Base-by-base conservation (phyloP, 2,329 filamentous ascomycete species). In the Penicillium polonicum region DNA sequence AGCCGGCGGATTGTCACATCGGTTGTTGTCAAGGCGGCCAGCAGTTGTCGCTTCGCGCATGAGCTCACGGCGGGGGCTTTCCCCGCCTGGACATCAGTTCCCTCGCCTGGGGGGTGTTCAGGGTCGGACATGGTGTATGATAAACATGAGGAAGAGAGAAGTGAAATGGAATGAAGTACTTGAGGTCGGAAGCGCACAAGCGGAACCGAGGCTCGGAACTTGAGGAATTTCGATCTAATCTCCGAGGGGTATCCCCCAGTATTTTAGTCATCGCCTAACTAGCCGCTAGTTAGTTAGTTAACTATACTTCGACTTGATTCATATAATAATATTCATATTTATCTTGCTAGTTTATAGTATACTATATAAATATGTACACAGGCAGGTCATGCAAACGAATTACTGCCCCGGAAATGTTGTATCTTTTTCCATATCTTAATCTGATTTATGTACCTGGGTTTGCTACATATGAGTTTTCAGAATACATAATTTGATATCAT, bases 1-100 rank as follows among this genome's bases (percentile, higher is more conserved):
- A 74, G 53, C 6, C 72, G 70, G 23, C 63, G 67, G 49, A 73
- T 66, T 19, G 66, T 65, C 38, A 59, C 59, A 57, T 74, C 71
- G n/a, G 66, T 67, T 33, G 68, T 60, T 29, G 48, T 63, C 41
- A 74, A 63, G 19, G 66, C 64, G 58, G 64, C 62, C 50, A 70
- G 57, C 51, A 73, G 62, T 55, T 60, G 65, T 48, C 55, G 61
- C 46, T 67, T 60, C 36, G 57, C 53, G 49, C 49, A 51, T 41
- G 62, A 36, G 58, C 65, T 70, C 68, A 63, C 53, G 56, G 59
- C 15, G 21, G 59, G 38, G 29, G 61, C 56, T 59, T 59, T 65
- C 48, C 64, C 55, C 52, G 60, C 56, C 65, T 64, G 61, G 25
- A 61, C 55, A 44, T 64, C 46, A 44, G 62, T 44, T 33, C 54